phyloP scores from a whole-genome alignment of 2,329 filamentous ascomycete genomes.

The Aquanectria penicillioides region DNA sequence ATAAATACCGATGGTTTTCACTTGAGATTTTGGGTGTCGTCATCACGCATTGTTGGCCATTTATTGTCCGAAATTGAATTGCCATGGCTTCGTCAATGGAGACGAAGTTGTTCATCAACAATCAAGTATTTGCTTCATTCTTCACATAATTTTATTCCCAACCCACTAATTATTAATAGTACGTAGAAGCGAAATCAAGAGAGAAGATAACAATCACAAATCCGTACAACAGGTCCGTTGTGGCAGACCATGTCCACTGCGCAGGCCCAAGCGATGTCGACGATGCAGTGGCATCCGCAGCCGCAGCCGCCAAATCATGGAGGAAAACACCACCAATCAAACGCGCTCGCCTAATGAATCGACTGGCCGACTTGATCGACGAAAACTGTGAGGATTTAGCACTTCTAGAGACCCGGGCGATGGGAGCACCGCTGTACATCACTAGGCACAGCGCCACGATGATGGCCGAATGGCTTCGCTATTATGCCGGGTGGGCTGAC shows the following conservation, averaged over 20 bases:
- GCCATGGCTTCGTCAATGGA: not conserved
- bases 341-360: not conserved
- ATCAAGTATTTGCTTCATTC: too few relatives aligned
- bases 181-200: not conserved
- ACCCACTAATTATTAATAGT: not conserved
- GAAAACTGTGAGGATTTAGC: not conserved
- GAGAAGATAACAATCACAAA: not conserved
- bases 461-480: not conserved
- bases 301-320: not conserved
- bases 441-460: not conserved
- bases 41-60: too few relatives aligned
- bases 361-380: not conserved
- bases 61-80: too few relatives aligned
- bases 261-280: not conserved
- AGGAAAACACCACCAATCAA: not conserved
- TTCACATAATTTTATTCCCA: too few relatives aligned
- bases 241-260: not conserved
- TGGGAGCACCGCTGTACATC: not conserved
- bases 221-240: not conserved
- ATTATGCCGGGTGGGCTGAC: not conserved
- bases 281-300: not conserved
- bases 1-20: too few relatives aligned
- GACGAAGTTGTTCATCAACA: not conserved
- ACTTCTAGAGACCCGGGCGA: not conserved
- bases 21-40: too few relatives aligned